Evolutionary conservation across 2,329 filamentous ascomycete genomes (phyloP), one percentile per base, ranked within the genome.

Genomic region (Colletotrichum sp.): DNA sequence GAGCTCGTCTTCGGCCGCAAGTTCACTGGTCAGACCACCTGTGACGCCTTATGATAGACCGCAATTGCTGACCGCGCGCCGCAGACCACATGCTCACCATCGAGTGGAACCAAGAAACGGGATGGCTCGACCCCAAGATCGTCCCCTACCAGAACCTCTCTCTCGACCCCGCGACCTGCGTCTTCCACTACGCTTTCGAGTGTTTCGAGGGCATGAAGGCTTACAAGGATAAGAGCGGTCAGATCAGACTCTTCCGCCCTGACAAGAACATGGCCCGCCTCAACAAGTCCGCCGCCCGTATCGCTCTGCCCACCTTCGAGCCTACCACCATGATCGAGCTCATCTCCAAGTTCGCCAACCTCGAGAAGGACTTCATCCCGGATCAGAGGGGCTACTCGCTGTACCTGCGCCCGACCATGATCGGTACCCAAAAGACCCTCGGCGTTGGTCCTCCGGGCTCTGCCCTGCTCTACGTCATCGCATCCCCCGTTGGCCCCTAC

Each of bases 161-260:
- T 61, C 94, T 99, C 81, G 97, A 99, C 85, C 97, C 97, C 30
- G 95, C 97, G 59, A 97, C 95, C 39, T 99, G 96, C 87, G 97
- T 99, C 78, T 96, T 99, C 87, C 97, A 99, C 91, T 99, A 99
- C 86, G 97, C 95, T 65, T 99, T 99, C 83, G 95, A 98, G 86
- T 97, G 94, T 85, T 99, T 99, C 86, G 97, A 99, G 89, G 97
- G 97, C 80, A 98, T 99, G 96, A 99, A 99, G 89, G 97, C 97
- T 76, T 99, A 99, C 91, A 98, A 96, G 86, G 95, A 98, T 87
- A 92, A 90, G 81, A 84, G 92, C 59, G 95, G 95, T 80, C 88
- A 93, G 75, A 92, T 98, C 80, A 93, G 96, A 71, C 89, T 99
- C 71, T 99, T 99, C 91, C 92, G 97, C 39, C 97, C 97, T 3